These are phyloP conservation scores for Debaryomyces sp. DNA, from an alignment of 1,139 yeast genomes.

Conservation along the genomic window DNA sequence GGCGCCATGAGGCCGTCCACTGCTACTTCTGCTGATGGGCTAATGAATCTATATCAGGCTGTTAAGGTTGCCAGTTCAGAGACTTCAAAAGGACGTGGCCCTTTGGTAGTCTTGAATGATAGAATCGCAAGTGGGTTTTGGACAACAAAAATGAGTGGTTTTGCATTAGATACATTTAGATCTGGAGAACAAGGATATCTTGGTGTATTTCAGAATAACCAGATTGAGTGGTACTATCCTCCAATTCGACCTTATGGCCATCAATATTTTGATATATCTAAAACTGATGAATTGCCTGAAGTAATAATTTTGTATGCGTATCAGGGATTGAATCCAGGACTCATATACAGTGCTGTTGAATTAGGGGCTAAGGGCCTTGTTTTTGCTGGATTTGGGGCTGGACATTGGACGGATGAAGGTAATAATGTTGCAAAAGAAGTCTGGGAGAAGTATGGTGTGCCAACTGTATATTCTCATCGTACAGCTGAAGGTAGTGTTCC, in stretches of 20 bases:
- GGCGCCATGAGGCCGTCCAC: slow-evolving; percentile 78
- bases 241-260: slow-evolving; percentile 60
- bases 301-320: slow-evolving; percentile 60
- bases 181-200: slow-evolving; percentile 68
- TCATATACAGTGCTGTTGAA: slow-evolving; percentile 47
- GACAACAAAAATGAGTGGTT: slow-evolving; percentile 69
- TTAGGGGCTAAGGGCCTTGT: slow-evolving; percentile 56
- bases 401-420: slow-evolving; percentile 58
- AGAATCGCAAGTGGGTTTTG: slow-evolving; percentile 69
- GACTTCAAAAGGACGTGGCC: slow-evolving; percentile 58
- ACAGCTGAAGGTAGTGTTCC: slow-evolving; percentile 62
- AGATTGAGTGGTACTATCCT: slow-evolving; percentile 65
- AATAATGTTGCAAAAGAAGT: slow-evolving; percentile 42
- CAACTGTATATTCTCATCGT: slow-evolving; percentile 65
- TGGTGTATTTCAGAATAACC: slow-evolving; percentile 69
- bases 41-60: slow-evolving; percentile 72
- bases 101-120: slow-evolving; percentile 65
- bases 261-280: slow-evolving; percentile 36
- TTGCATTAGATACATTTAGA: slow-evolving; percentile 68
- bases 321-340: slow-evolving; percentile 56
- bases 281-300: slow-evolving; percentile 29
- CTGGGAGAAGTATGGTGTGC: slow-evolving; percentile 39
- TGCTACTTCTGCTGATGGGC: slow-evolving; percentile 69
- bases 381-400: slow-evolving; percentile 74
- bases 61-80: slow-evolving; percentile 59